Evolutionary conservation across 2,329 filamentous ascomycete genomes (phyloP), one percentile per base, ranked within the genome.

Genomic region (Ceratocystis ficicola): DNA sequence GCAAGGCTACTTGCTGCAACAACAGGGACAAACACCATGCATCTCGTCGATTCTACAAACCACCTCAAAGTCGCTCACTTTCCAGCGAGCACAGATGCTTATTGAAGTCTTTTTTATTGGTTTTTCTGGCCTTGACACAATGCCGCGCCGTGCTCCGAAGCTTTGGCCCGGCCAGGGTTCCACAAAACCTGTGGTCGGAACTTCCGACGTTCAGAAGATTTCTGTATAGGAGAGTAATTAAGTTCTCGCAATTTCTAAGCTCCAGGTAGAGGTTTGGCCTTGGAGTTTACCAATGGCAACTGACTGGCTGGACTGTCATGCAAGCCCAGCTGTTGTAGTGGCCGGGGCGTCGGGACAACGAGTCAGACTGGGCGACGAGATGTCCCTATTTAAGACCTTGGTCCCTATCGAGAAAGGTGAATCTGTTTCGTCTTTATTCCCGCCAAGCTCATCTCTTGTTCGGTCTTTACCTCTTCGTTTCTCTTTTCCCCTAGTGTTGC

Each of bases 61-160:
- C 15, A 28, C 17, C 55, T 32, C 55, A 59, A 59, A 59, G 30
- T 59, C 17, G 55, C 30, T 59, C 28, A 59, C 25, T 36, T n/a
- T 28, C 1, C 20, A n/a, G 17, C 28, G n/a, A 59, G 55, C 55
- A 36, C n/a, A 20, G 55, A n/a, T 8, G 32, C 3, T 3, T 5
- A 4, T 7, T 36, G 55, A 32, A 36, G 20, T 30, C 30, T 59
- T 17, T 59, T n/a, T 59, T 36, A 30, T 36, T 15, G 30, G 28
- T 36, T 20, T 59, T 20, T n/a, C 55, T 12, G 55, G 55, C 55
- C 55, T 32, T 59, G 55, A 59, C 20, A 59, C 55, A n/a, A 22
- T 59, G 30, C 17, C 17, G 55, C 55, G 25, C 55, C 25, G 25
- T 59, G 55, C 55, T n/a, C 28, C 20, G 25, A 59, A 59, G 55